A percentile compares a stretch with the other conserved stretches of the same genome.
These are phyloP conservation scores for Dryas integrifolia DNA, from an alignment of 331 rosid genomes.

Conservation along the genomic window DNA sequence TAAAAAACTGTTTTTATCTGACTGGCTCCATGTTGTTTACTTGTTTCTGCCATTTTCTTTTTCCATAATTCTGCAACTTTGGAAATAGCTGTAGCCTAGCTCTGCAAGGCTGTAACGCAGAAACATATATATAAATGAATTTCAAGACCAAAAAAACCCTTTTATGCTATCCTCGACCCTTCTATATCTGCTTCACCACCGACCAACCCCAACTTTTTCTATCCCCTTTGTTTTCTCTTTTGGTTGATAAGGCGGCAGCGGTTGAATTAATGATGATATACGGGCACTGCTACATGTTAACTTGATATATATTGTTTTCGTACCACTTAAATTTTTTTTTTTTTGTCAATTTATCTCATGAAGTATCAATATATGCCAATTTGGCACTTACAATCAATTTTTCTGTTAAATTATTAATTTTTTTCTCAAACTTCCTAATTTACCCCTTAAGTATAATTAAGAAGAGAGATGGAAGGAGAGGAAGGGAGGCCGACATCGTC, in stretches of 20 bases:
- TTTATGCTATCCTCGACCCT: neutral
- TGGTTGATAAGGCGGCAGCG: neutral
- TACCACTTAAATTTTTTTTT: too few relatives aligned
- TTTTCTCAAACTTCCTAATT: too few relatives aligned
- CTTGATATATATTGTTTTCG: too few relatives aligned
- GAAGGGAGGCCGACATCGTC: too few relatives aligned
- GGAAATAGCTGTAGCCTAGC: slow-evolving; percentile 4
- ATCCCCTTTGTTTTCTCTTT: neutral
- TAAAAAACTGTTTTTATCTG: neutral
- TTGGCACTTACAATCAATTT: too few relatives aligned
- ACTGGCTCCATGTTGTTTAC: neutral
- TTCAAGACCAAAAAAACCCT: neutral
- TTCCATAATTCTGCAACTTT: slow-evolving; percentile 8
- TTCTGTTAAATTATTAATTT: too few relatives aligned
- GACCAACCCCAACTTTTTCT: neutral
- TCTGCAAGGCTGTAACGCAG: slow-evolving; percentile 7
- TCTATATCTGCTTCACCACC: neutral
- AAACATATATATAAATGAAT: neutral
- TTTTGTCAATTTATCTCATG: too few relatives aligned
- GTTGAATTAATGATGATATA: neutral
- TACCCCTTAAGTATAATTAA: too few relatives aligned
- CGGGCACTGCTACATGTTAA: too few relatives aligned
- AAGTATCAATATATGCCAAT: too few relatives aligned
- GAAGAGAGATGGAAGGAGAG: too few relatives aligned
- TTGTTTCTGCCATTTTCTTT: neutral